Conservation (phyloP, 78 protist genomes). For the Dictyostelium capitatum region DNA sequence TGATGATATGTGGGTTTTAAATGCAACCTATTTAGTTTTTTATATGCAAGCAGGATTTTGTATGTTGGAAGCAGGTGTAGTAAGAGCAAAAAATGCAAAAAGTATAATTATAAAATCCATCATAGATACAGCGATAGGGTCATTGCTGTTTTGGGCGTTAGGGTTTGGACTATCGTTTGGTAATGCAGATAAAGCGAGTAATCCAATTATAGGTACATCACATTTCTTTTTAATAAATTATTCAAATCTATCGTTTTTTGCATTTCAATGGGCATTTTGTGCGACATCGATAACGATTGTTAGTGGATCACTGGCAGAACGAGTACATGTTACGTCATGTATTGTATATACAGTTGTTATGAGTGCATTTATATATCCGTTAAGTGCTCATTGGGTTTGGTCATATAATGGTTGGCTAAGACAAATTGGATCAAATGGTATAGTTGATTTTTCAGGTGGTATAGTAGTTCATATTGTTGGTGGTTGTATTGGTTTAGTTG, state of each 20-base stretch:
- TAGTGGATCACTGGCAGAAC: slow-evolving; percentile 90
- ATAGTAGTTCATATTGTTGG: slow-evolving; percentile 94
- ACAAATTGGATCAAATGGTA: slow-evolving; percentile 35
- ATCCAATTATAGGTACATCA: slow-evolving; percentile 44
- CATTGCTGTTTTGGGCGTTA: slow-evolving; percentile 74
- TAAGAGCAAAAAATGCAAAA: slow-evolving; percentile 86
- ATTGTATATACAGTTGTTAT: slow-evolving; percentile 63
- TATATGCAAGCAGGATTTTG: slow-evolving; percentile 94
- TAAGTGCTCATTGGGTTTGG: slow-evolving; percentile 87
- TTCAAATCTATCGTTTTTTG: slow-evolving; percentile 58
- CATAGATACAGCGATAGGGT: slow-evolving; percentile 78
- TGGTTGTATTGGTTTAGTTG: slow-evolving; percentile 87
- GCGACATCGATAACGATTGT: slow-evolving; percentile 90
- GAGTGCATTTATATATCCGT: slow-evolving; percentile 78
- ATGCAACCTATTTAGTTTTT: slow-evolving; percentile 69
- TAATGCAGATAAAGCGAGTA: slow-evolving; percentile 2
- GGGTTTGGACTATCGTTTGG: slow-evolving; percentile 88
- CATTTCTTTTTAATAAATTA: slow-evolving; percentile 54
- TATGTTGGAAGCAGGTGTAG: slow-evolving; percentile 92
- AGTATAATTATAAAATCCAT: slow-evolving; percentile 81
- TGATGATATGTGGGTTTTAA: slow-evolving; percentile 77
- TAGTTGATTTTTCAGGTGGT: slow-evolving; percentile 73
- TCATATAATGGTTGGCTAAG: slow-evolving; percentile 70
- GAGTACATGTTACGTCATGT: slow-evolving; percentile 69
- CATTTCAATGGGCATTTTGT: slow-evolving; percentile 82